Evolutionary conservation across 2,329 filamentous ascomycete species (phyloP), one percentile per base, ranked within the genome.

Genomic region (Ascochyta rabiei): DNA sequence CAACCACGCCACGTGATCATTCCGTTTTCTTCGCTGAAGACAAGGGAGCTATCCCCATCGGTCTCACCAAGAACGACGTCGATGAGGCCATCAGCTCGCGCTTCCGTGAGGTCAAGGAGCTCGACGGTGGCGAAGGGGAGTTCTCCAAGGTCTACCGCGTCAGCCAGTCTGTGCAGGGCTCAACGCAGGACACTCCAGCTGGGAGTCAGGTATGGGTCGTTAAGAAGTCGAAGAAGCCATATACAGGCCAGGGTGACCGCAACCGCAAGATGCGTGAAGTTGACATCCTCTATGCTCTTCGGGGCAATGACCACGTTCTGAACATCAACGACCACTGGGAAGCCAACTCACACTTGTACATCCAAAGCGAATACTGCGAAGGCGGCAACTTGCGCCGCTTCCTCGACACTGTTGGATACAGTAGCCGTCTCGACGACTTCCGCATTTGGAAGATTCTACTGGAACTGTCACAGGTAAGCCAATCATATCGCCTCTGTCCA

Each of bases 401-500:
- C 71, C 82, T 99, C 26, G 84, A 86, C n/a, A 85, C 89, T 53
- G 86, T 91, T 56, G 95, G 95, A 21, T 83, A 88, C 57, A 91
- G 90, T 71, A 93, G 91, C 41, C 86, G 93, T 64, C 79, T 99
- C 62, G 95, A 99, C 75, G 95, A 98, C 74, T 99, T 99, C 77
- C 86, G 95, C 58, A 97, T 98, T 75, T 99, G 95, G 91, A 99
- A 99, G 79, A 93, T 98, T 53, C 80, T 98, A 66, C 84, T 96
- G 37, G 95, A 99, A 74, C 77, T 96, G 55, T 84, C 88, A 67
- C 80, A 89, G 81, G 91, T 95, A 84, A 77, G 89, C 81, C 40
- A 56, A 18, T 6, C 6, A 12, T 19, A 16, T 35, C 19, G 34
- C 30, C 16, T 13, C 16, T 19, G 44, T 33, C 30, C 16, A 38